Evolutionary conservation across 2,329 filamentous ascomycete species (phyloP).

Genomic region (Hirsutella minnesotensis): DNA sequence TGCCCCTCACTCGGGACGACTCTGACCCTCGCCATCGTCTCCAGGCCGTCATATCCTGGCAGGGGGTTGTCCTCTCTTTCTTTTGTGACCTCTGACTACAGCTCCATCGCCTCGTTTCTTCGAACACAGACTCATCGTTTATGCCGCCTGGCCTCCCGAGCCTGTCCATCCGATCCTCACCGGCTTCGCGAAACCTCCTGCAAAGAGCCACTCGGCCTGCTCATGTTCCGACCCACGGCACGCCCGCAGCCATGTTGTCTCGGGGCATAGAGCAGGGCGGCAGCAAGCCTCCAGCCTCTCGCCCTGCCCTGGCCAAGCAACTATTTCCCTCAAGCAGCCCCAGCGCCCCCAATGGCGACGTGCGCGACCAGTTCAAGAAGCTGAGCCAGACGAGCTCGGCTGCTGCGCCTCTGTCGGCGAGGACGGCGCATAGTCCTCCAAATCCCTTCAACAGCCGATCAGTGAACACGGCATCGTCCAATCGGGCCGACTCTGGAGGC

Average conservation of each 20-base stretch:
- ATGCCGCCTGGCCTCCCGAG: conserved; percentile 22
- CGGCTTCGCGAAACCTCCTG: conserved; percentile 16
- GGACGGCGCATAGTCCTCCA: conserved; percentile 16
- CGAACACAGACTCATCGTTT: conserved; percentile 9
- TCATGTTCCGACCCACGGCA: conserved; percentile 11
- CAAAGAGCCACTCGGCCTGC: conserved; percentile 12
- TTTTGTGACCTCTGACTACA: no score
- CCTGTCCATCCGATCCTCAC: conserved; percentile 23
- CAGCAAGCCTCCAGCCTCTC: conserved; percentile 23
- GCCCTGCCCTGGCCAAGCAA: conserved; percentile 32
- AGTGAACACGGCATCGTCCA: conserved; percentile 18
- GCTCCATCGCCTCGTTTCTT: neutral
- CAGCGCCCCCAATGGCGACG: conserved; percentile 29
- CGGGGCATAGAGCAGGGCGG: conserved; percentile 5
- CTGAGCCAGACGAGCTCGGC: conserved; percentile 22
- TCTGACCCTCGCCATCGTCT: no score
- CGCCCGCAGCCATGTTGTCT: conserved; percentile 6
- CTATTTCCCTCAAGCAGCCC: conserved; percentile 48
- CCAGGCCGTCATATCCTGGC: no score
- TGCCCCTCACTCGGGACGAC: no score
- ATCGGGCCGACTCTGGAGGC: conserved; percentile 6
- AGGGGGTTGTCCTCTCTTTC: no score
- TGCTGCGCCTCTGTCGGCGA: conserved; percentile 27
- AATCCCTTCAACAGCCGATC: conserved; percentile 17
- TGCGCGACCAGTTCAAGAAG: conserved; percentile 39